Conservation (phyloP, 1,284 basidiomycete genomes). For the Coniferiporia sulphurascens region DNA sequence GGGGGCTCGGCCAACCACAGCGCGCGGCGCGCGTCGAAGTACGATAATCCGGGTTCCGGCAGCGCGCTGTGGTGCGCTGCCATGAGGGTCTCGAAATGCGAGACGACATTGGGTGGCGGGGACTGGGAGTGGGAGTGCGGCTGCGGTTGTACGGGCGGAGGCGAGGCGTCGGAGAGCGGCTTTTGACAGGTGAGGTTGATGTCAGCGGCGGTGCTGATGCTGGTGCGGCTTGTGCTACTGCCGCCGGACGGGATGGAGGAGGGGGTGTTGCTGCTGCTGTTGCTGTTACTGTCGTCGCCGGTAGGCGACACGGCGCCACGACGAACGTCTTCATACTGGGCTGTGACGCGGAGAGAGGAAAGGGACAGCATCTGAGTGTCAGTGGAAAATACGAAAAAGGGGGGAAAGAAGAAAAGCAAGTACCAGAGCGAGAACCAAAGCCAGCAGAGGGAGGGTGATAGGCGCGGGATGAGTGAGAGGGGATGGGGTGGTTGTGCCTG, state of each 20-base stretch:
- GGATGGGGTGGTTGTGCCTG: slow-evolving; percentile 8
- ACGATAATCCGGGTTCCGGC: slow-evolving; percentile 57
- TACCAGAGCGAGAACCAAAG: slow-evolving; percentile 1
- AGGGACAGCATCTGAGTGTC: not conserved
- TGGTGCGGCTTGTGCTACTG: not conserved
- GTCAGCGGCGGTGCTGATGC: not conserved
- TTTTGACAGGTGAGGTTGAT: not conserved
- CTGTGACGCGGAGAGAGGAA: not conserved
- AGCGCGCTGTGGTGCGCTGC: slow-evolving; percentile 25
- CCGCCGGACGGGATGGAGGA: not conserved
- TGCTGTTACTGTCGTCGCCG: not conserved
- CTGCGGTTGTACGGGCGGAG: not conserved
- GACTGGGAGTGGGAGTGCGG: not conserved
- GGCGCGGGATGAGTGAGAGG: not conserved
- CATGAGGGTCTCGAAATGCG: slow-evolving; percentile 8
- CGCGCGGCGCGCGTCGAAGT: slow-evolving; percentile 55
- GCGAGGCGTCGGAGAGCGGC: not conserved
- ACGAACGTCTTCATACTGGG: not conserved
- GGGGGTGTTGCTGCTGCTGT: not conserved
- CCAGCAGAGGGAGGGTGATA: not conserved
- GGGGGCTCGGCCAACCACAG: slow-evolving; percentile 46
- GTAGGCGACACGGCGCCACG: not conserved
- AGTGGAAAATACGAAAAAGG: not conserved
- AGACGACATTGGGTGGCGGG: slow-evolving; percentile 1
- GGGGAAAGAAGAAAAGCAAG: not conserved